These are phyloP conservation scores for Moelleriella libera DNA, from an alignment of 2,329 filamentous ascomycete genomes.

Conservation along the genomic window DNA sequence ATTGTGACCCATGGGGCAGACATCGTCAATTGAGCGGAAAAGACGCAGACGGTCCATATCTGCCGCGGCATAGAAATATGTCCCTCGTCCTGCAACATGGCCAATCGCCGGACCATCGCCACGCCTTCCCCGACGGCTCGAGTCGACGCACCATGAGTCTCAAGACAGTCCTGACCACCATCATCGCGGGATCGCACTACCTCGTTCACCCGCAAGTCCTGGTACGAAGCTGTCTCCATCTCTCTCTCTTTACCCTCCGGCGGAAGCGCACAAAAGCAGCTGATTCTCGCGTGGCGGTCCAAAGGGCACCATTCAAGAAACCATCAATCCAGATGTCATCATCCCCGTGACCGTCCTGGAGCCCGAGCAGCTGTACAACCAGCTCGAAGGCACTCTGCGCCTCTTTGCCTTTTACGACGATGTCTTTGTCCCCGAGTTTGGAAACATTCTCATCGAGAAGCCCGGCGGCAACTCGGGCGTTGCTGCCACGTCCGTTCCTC, in stretches of 20 bases:
- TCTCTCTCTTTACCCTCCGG: neutral
- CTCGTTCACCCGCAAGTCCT: slow-evolving; percentile 24
- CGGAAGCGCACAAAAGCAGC: neutral
- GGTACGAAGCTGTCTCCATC: slow-evolving; percentile 8
- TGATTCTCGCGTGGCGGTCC: neutral
- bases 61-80: slow-evolving; percentile 1
- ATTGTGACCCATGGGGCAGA: too few relatives aligned
- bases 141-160: slow-evolving; percentile 1
- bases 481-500: neutral
- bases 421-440: slow-evolving; percentile 24
- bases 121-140: neutral
- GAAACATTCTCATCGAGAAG: slow-evolving; percentile 23
- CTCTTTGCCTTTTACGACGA: slow-evolving; percentile 21
- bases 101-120: neutral
- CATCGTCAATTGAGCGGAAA: too few relatives aligned
- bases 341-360: slow-evolving; percentile 25
- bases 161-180: slow-evolving; percentile 18
- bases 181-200: slow-evolving; percentile 23
- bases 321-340: slow-evolving; percentile 24
- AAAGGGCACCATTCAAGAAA: slow-evolving; percentile 25
- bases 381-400: slow-evolving; percentile 19
- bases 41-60: neutral
- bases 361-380: slow-evolving; percentile 20
- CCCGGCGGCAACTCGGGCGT: slow-evolving; percentile 9
- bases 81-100: slow-evolving; percentile 1